These are phyloP conservation scores for Zalaria sp. DNA, from an alignment of 2,329 filamentous ascomycete genomes.

Conservation along the genomic window DNA sequence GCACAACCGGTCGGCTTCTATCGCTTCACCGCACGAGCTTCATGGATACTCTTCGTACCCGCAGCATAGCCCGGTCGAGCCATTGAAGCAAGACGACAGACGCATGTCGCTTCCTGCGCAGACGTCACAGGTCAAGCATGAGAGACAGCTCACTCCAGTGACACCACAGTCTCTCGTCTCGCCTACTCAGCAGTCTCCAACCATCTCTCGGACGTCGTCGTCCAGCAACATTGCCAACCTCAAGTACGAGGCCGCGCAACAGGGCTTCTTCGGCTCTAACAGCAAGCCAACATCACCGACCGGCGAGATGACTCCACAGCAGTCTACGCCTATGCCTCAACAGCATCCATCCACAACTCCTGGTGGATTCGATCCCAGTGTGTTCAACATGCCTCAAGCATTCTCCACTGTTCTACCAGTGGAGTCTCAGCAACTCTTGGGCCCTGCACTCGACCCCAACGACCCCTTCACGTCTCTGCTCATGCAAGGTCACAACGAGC, in stretches of 20 bases:
- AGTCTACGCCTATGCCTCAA: conserved; percentile 4
- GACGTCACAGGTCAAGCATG: conserved; percentile 3
- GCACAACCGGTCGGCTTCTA: conserved; percentile 31
- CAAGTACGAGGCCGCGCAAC: conserved; percentile 8
- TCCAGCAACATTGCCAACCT: conserved; percentile 9
- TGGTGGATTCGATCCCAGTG: conserved; percentile 14
- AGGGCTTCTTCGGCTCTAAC: not conserved
- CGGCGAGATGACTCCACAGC: not conserved
- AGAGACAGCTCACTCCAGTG: not conserved
- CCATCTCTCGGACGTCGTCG: conserved; percentile 11
- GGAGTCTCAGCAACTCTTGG: conserved; percentile 40
- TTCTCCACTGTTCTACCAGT: conserved; percentile 36
- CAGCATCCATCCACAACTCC: conserved; percentile 7
- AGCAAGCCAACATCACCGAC: conserved; percentile 4
- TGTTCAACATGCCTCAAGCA: conserved; percentile 22
- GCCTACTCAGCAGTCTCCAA: conserved; percentile 9
- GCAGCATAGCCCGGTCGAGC: conserved; percentile 5
- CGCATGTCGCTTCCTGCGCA: conserved; percentile 28
- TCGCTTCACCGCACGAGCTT: conserved; percentile 25
- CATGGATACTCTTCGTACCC: conserved; percentile 8
- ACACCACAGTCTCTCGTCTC: conserved; percentile 14
- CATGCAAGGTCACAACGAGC: conserved; percentile 29
- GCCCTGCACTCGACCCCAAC: conserved; percentile 27
- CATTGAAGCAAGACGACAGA: conserved; percentile 14
- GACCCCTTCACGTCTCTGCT: conserved; percentile 31